Conservation (phyloP, 2,329 filamentous ascomycete genomes). For the Zymoseptoria pseudotritici region DNA sequence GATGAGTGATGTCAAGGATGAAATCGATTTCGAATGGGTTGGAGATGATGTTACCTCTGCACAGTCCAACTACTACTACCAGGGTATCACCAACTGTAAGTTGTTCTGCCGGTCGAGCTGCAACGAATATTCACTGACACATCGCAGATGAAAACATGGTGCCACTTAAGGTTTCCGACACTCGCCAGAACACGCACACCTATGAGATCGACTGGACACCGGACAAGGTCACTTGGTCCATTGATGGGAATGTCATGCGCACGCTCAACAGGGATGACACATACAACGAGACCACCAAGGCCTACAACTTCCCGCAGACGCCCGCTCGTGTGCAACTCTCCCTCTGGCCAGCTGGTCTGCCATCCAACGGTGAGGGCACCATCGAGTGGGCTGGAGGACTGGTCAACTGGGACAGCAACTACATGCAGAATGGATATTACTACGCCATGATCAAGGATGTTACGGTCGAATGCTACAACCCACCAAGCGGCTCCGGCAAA, state of each 20-base stretch:
- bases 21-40: slow-evolving; percentile 95
- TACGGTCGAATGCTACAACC: slow-evolving; percentile 78
- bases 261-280: slow-evolving; percentile 69
- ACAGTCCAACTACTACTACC: slow-evolving; percentile 96
- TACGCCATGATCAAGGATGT: slow-evolving; percentile 73
- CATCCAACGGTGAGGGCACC: slow-evolving; percentile 73
- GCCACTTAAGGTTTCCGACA: slow-evolving; percentile 64
- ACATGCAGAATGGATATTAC: slow-evolving; percentile 87
- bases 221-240: slow-evolving; percentile 75
- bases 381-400: slow-evolving; percentile 84
- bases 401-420: slow-evolving; percentile 75
- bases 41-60: slow-evolving; percentile 68
- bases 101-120: slow-evolving; percentile 12
- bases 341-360: slow-evolving; percentile 85
- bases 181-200: slow-evolving; percentile 71
- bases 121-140: slow-evolving; percentile 12
- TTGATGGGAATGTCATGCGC: slow-evolving; percentile 74
- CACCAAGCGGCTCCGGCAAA: slow-evolving; percentile 56
- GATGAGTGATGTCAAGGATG: slow-evolving; percentile 91
- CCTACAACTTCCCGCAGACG: slow-evolving; percentile 84
- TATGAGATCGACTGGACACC: slow-evolving; percentile 93
- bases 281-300: slow-evolving; percentile 75
- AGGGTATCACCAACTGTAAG: slow-evolving; percentile 86
- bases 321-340: slow-evolving; percentile 87
- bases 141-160: slow-evolving; percentile 61